Evolutionary conservation across 495 filamentous ascomycete species (phyloP).

Genomic region (Aspergillus avenaceus): DNA sequence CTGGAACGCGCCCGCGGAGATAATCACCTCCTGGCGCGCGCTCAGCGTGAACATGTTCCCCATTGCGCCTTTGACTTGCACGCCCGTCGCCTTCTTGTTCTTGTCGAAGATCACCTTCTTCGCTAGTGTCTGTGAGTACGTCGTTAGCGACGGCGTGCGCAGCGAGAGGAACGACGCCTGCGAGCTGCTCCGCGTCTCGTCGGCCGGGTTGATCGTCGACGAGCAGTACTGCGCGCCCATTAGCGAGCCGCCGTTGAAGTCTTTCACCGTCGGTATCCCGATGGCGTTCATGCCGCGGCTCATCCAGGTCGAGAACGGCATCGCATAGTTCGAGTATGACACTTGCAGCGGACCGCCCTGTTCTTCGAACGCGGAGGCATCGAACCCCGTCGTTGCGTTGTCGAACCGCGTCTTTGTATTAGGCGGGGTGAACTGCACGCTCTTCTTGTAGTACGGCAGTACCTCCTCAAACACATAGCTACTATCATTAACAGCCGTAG

Average conservation of each 20-base stretch:
- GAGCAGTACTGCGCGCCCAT: slow-evolving; percentile 36
- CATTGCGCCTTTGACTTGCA: neutral
- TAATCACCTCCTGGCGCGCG: slow-evolving; percentile 7
- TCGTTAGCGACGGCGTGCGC: slow-evolving; percentile 1
- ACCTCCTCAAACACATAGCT: slow-evolving; percentile 50
- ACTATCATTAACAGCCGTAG: slow-evolving; percentile 50
- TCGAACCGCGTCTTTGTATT: slow-evolving; percentile 22
- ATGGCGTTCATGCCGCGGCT: slow-evolving; percentile 31
- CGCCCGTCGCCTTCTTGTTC: neutral
- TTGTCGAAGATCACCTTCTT: slow-evolving; percentile 8
- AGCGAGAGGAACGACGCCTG: slow-evolving; percentile 28
- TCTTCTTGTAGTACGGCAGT: slow-evolving; percentile 53
- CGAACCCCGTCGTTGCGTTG: slow-evolving; percentile 45
- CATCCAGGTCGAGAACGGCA: slow-evolving; percentile 41
- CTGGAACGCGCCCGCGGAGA: neutral
- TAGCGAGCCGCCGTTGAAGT: slow-evolving; percentile 40
- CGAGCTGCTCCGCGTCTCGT: slow-evolving; percentile 33
- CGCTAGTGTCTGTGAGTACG: neutral
- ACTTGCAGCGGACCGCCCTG: slow-evolving; percentile 45
- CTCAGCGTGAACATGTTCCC: neutral
- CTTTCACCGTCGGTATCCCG: slow-evolving; percentile 28
- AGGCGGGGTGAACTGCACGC: slow-evolving; percentile 48
- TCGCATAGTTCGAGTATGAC: slow-evolving; percentile 45
- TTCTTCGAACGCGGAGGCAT: slow-evolving; percentile 25
- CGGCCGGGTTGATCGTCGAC: slow-evolving; percentile 32